Evolutionary conservation across 192 early-diverging fungal genomes (phyloP).

Genomic region (Irineochytrium annulatum): DNA sequence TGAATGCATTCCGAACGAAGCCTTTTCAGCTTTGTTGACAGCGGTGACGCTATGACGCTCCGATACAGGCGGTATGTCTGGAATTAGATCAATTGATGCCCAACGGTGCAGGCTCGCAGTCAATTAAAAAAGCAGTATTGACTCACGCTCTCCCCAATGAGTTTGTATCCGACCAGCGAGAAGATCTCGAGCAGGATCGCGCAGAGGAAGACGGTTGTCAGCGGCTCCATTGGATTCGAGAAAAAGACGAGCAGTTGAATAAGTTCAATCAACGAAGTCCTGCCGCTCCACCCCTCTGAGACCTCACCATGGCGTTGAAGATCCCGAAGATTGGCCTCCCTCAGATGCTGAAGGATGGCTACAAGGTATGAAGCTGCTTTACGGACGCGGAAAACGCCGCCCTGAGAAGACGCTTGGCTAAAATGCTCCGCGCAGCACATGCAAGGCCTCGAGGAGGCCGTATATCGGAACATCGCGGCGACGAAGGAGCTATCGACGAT

Average conservation of each 20-base stretch:
- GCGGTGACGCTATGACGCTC: not conserved
- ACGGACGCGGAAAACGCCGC: not conserved
- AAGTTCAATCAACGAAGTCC: not conserved
- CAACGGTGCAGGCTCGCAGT: conserved; percentile 1
- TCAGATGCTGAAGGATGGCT: conserved; percentile 91
- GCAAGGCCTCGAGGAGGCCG: conserved; percentile 95
- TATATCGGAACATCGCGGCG: conserved; percentile 90
- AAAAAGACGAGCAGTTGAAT: not conserved
- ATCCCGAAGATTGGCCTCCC: conserved; percentile 79
- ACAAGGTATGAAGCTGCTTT: conserved; percentile 60
- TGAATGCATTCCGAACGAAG: conserved; percentile 2
- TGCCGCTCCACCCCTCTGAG: not conserved
- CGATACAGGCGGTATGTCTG: not conserved
- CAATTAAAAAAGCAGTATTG: not conserved
- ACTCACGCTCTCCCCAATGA: not conserved
- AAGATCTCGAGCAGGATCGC: not conserved
- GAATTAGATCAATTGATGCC: not conserved
- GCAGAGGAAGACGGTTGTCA: not conserved
- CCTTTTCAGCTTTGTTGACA: not conserved
- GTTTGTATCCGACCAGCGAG: not conserved
- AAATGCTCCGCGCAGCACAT: conserved; percentile 54
- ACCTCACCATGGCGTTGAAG: conserved; percentile 75
- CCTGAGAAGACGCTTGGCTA: conserved; percentile 1
- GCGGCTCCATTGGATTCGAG: not conserved
- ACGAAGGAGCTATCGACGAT: conserved; percentile 91